Evolutionary conservation across 345 rosid species (phyloP), one percentile per base, ranked within the genome.

Genomic region (Bruguiera sexangula): DNA sequence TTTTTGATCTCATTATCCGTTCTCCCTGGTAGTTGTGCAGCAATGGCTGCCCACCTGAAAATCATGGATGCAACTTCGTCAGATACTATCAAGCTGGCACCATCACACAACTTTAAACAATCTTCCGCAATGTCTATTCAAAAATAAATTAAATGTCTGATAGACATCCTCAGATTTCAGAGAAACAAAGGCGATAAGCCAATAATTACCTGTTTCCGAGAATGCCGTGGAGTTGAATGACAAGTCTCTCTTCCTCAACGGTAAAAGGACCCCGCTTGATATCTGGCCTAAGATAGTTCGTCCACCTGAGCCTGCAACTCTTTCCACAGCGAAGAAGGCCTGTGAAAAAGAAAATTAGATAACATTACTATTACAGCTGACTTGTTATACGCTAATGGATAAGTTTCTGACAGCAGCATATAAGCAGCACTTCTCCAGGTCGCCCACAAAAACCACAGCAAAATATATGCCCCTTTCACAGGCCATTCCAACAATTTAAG

Each of bases 1-100:
- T 95, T 95, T 88, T 95, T 95, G 73, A 95, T 87, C 87, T 95
- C 97, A 46, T 95, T 95, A 73, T 95, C 99, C 22, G 99, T 95
- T 75, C 99, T 86, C 62, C 99, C 99, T 22, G 97, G 94, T 2
- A 95, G 81, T 67, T 95, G 96, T 66, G 90, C 84, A 24, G 99
- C 96, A 72, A 95, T 95, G n/a, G 99, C 89, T 37, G 99, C 97
- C 99, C 99, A 95, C 83, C 99, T 94, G 66, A 68, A 73, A 54
- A 57, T 16, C 59, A 73, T 11, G 1, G 8, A 55, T 6, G 39
- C 10, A 62, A 19, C 58, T 57, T 57, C 20, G 10, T 6, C 1
- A 15, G 50, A 43, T 43, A 43, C 19, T 13, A 43, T 43, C 50
- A 43, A 43, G 5, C 1, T 43, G 50, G 18, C 50, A 43, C 19